Conservation (phyloP, 768 basidiomycete genomes). For the Lactarius vividus region DNA sequence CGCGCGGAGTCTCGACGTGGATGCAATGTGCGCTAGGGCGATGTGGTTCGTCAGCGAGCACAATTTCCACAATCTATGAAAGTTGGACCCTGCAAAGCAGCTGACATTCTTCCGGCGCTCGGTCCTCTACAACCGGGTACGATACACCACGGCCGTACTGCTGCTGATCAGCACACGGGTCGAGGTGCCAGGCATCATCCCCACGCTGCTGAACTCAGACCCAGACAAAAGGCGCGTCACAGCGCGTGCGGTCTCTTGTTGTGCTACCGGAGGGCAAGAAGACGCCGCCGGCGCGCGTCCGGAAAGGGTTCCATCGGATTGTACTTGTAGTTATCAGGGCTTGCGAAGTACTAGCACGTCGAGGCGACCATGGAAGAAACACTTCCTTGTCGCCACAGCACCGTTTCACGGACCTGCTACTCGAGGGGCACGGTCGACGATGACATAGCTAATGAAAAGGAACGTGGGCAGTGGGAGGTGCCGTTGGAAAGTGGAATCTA, state of each 20-base stretch:
- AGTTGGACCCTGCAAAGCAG: constrained; percentile 89
- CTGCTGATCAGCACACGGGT: constrained; percentile 84
- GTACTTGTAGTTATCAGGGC: constrained; percentile 13
- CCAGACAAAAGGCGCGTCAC: constrained; percentile 32
- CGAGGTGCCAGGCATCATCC: constrained; percentile 68
- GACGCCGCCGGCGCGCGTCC: constrained; percentile 43
- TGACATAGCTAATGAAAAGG: constrained; percentile 34
- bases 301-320: constrained; percentile 29
- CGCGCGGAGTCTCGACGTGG: constrained; percentile 59
- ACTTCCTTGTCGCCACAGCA: constrained; percentile 60
- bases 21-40: constrained; percentile 74
- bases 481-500: constrained; percentile 70
- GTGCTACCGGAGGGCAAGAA: constrained; percentile 31
- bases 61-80: constrained; percentile 95
- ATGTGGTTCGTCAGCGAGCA: constrained; percentile 75
- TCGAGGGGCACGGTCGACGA: constrained; percentile 39
- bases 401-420: constrained; percentile 42
- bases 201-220: constrained; percentile 72
- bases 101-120: constrained; percentile 76
- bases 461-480: constrained; percentile 40
- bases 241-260: not conserved
- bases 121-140: constrained; percentile 94
- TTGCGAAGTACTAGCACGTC: constrained; percentile 57
- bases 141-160: constrained; percentile 89
- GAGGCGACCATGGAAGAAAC: constrained; percentile 58